Evolutionary conservation across 257 asterid species (phyloP), one percentile per base, ranked within the genome.

Genomic region (Lavandula angustifolia): DNA sequence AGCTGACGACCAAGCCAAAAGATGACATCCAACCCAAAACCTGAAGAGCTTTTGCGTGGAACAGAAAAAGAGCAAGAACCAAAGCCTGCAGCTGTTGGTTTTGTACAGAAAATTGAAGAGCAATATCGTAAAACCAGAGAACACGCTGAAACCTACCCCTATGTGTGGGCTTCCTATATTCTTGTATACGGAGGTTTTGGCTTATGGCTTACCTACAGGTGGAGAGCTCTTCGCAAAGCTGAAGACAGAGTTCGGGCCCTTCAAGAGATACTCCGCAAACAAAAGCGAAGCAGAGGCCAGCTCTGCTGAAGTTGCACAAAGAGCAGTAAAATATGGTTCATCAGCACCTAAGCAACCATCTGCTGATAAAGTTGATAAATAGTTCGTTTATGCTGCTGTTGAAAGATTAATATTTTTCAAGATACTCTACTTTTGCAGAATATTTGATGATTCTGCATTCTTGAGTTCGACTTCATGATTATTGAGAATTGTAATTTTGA

Each of bases 161-260:
- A 85, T 33, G 98, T 92, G 11, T 92, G 97, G 97, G 95, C 81
- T 51, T 92, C 98, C 2, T 92, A 92, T 49, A 74, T 78, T 38
- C 77, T 87, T 41, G 96, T 87, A 0, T 92, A 87, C 12, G 96
- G 98, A 33, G 85, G 84, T 44, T 77, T 92, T 44, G 91, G 95
- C 12, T 70, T 85, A 16, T 89, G 96, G 98, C 49, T 87, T 47
- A 69, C 88, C 27, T 88, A 86, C 74, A 85, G 92, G 77, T 87
- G 84, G 87, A 82, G 90, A 80, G 74, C 40, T 70, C 95, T 92
- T 27, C 85, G 97, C 32, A 78, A n/a, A 62, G 76, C 87, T 38
- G 97, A 92, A 73, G 85, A 79, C 64, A 83, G 87, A 67, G 89
- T 89, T 65, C 91, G 89, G 50, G 80, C 38, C 47, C 95, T 92